Evolutionary conservation across 495 filamentous ascomycete species (phyloP).

Genomic region (Penicillium taxi): DNA sequence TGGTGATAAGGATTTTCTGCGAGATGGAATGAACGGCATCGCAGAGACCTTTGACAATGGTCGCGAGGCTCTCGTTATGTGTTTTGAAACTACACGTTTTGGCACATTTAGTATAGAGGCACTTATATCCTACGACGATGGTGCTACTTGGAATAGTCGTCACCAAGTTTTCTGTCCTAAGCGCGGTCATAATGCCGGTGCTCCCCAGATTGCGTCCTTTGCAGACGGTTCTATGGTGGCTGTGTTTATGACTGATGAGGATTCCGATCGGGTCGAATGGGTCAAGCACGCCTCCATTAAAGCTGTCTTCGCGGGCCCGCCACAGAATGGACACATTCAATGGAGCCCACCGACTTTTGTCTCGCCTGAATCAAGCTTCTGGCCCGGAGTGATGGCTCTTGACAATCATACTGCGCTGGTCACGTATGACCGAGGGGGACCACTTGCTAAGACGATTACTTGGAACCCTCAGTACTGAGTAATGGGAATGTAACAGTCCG

Average conservation of each 20-base stretch:
- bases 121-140: constrained; percentile 50
- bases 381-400: constrained; percentile 37
- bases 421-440: constrained; percentile 36
- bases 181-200: constrained; percentile 43
- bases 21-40: constrained; percentile 58
- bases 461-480: constrained; percentile 13
- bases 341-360: constrained; percentile 26
- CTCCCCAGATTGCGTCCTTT: constrained; percentile 50
- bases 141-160: constrained; percentile 43
- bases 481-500: too few relatives aligned
- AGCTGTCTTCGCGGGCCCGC: constrained; percentile 29
- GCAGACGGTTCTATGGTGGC: constrained; percentile 50
- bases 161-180: constrained; percentile 44
- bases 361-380: constrained; percentile 30
- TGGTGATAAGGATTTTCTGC: constrained; percentile 34
- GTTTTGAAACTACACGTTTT: constrained; percentile 49
- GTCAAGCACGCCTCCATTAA: constrained; percentile 36
- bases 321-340: constrained; percentile 27
- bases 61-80: constrained; percentile 43
- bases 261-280: constrained; percentile 30
- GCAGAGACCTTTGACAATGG: constrained; percentile 35
- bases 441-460: constrained; percentile 27
- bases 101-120: constrained; percentile 48
- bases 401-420: constrained; percentile 31
- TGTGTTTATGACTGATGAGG: constrained; percentile 58